These are phyloP conservation scores for Paramecium caudatum DNA, from an alignment of 73 alveolate species.

Conservation along the genomic window DNA sequence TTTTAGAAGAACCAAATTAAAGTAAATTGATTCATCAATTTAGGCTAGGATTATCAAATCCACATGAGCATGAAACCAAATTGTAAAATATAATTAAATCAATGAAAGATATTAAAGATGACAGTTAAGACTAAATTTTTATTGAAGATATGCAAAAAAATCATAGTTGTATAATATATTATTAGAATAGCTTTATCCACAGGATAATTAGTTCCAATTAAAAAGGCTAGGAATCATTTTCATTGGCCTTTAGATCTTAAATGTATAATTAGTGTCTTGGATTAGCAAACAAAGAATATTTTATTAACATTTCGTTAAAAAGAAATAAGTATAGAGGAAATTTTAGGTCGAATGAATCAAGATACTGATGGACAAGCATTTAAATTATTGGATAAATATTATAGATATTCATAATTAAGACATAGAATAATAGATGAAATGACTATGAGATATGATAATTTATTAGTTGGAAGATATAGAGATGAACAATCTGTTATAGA, in stretches of 20 bases:
- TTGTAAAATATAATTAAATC: constrained; percentile 15
- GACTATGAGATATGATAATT: background rate
- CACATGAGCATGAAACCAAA: background rate
- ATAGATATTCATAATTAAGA: background rate
- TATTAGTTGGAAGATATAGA: constrained; percentile 55
- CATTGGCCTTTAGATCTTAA: background rate
- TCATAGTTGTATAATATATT: background rate
- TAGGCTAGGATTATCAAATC: constrained; percentile 41
- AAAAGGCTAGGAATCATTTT: constrained; percentile 27
- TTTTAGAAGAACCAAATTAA: constrained; percentile 45
- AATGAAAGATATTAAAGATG: background rate
- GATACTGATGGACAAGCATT: constrained; percentile 8
- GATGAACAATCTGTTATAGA: background rate
- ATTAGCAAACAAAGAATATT: constrained; percentile 15
- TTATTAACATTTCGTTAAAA: constrained; percentile 32
- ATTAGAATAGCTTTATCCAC: background rate
- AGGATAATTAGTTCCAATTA: background rate
- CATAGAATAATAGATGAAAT: background rate
- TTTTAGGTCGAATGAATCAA: background rate
- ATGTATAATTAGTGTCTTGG: background rate
- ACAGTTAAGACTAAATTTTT: constrained; percentile 15
- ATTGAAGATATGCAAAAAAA: background rate
- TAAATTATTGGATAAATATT: constrained; percentile 19
- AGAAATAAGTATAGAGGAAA: background rate
- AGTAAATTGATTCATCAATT: constrained; percentile 12